Conservation (phyloP, 495 filamentous ascomycete species). For the Penicillium silybi region DNA sequence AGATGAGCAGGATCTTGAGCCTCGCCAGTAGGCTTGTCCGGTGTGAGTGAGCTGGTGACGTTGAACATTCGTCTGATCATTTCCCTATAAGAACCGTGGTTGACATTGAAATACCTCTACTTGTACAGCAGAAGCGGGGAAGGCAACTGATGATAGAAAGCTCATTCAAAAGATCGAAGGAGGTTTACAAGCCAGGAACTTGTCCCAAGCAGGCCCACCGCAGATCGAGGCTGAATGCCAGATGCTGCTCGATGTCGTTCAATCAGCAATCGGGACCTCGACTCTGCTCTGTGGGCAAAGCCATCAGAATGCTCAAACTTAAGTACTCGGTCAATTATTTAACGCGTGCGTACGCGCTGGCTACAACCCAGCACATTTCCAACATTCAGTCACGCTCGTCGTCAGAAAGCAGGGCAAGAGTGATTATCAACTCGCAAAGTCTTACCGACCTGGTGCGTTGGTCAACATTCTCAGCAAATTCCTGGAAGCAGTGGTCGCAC, state of each 20-base stretch:
- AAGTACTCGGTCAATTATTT: neutral
- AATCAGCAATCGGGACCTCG: conserved; percentile 1
- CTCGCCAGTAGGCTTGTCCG: neutral
- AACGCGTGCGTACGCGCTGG: conserved; percentile 3
- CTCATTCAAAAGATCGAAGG: neutral
- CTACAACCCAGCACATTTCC: conserved; percentile 4
- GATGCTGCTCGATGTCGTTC: neutral
- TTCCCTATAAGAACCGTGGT: conserved; percentile 7
- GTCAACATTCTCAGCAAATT: neutral
- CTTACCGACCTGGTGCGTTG: neutral
- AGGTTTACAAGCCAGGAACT: neutral
- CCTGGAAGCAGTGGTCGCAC: neutral
- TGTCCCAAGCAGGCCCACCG: neutral
- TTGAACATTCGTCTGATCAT: conserved; percentile 12
- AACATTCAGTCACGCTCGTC: neutral
- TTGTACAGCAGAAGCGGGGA: neutral
- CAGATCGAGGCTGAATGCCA: neutral
- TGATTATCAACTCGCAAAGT: neutral
- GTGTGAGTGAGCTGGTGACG: conserved; percentile 3
- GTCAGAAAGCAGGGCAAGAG: neutral
- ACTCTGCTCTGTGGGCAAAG: conserved; percentile 6
- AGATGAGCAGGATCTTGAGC: conserved; percentile 1
- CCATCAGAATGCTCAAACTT: conserved; percentile 4
- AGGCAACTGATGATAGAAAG: neutral
- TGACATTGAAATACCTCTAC: conserved; percentile 2